A percentile compares a stretch with the other conserved stretches of the same genome.
Conservation (phyloP, 306 rosid species). For the Corylus americana region DNA sequence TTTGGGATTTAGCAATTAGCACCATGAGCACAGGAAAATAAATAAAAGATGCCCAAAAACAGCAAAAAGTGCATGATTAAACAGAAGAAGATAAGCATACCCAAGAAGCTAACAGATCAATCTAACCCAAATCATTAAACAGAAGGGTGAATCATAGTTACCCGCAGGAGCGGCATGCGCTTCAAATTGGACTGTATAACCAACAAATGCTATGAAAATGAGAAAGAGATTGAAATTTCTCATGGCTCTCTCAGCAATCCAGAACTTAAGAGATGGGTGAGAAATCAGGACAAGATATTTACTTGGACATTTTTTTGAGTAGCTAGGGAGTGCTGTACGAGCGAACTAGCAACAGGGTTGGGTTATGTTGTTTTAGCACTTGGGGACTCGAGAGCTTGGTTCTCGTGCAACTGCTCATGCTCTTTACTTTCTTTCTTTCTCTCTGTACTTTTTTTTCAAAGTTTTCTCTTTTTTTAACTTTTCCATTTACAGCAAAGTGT, state of each 20-base stretch:
- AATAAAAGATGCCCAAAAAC: neutral
- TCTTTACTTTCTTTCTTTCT: neutral
- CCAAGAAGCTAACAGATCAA: slow-evolving; percentile 34
- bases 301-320: neutral
- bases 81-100: slow-evolving; percentile 30
- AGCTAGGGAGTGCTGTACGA: neutral
- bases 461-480: neutral
- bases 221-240: slow-evolving; percentile 41
- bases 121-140: slow-evolving; percentile 5
- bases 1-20: slow-evolving; percentile 7
- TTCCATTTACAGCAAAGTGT: slow-evolving; percentile 32
- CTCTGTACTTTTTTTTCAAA: neutral
- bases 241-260: slow-evolving; percentile 43
- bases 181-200: slow-evolving; percentile 51
- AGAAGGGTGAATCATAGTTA: slow-evolving; percentile 30
- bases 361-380: slow-evolving; percentile 9
- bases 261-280: neutral
- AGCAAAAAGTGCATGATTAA: neutral
- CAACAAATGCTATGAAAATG: slow-evolving; percentile 34
- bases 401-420: neutral
- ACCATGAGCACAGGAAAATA: neutral
- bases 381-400: neutral
- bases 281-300: neutral
- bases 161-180: slow-evolving; percentile 90
- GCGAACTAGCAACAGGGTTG: slow-evolving; percentile 17